Evolutionary conservation across 305 asterid genomes (phyloP), one percentile per base, ranked within the genome.

Genomic region (Rubia occidens): DNA sequence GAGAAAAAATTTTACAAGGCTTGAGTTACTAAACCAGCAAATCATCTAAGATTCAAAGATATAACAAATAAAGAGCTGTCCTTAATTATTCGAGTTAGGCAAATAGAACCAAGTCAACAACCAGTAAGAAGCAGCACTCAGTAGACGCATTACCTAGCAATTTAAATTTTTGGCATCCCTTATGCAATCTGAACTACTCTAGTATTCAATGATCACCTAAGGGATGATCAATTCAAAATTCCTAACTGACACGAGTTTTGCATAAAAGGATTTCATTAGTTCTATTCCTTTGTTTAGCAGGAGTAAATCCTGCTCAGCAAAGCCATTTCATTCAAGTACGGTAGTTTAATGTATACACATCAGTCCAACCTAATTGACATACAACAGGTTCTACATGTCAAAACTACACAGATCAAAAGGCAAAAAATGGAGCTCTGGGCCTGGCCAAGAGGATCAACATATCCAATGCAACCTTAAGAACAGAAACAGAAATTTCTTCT

Each of bases 41-140:
- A 71, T 17, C 64, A 37, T 11, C 40, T 37, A 18, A 71, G 2
- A 56, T 15, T 56, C 68, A 59, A 72, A 58, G 67, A 18, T 13
- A 58, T 14, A 64, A 2, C 21, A 2, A 24, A 18, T 3, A 6
- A 39, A 40, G 18, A 35, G 26, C 43, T 64, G 4, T 71, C 56
- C 32, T 14, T 24, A 14, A 13, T 37, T 49, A 54, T 70, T 60
- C 18, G 47, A 2, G 62, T 1, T 47, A 8, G 53, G 26, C 26
- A 6, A 42, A 47, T 59, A 60, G 61, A 45, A 45, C 18, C 20
- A 64, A 14, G 37, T 2, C 8, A 32, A 6, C 21, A 64, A 61
- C 35, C 7, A 54, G 1, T 17, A 66, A 15, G 5, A 18, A 67
- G 62, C 53, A 53, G 26, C 24, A 40, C 63, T 49, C 32, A 68